phyloP scores from a whole-genome alignment of 352 stramenopile species.

The Pelagophyceae sp. region DNA sequence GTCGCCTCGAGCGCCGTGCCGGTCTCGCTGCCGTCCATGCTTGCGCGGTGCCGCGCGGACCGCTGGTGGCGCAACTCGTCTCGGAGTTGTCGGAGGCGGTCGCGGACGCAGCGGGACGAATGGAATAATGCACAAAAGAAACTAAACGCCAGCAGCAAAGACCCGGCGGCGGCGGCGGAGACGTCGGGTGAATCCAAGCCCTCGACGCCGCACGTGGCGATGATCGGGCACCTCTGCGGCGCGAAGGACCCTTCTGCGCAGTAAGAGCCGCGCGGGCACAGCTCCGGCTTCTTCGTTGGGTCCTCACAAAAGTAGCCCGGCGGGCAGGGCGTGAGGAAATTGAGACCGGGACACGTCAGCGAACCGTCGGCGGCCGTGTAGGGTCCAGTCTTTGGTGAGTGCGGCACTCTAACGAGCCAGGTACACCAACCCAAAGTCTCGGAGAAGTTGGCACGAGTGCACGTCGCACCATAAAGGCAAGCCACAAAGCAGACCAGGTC shows the following conservation, averaged over 20 bases:
- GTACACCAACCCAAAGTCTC: neutral
- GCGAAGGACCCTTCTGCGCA: slow-evolving; percentile 9
- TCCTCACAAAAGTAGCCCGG: neutral
- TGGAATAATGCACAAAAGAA: neutral
- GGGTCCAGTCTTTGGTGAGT: neutral
- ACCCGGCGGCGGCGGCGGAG: neutral
- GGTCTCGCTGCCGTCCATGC: neutral
- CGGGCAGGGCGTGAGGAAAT: neutral
- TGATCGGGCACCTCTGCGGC: neutral
- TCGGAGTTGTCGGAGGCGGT: neutral
- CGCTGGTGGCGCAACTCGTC: neutral
- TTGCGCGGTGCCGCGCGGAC: neutral
- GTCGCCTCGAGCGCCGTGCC: too few relatives aligned
- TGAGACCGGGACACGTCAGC: neutral
- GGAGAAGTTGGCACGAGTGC: neutral
- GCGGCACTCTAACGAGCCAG: neutral
- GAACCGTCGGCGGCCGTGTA: neutral
- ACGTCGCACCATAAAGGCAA: slow-evolving; percentile 4
- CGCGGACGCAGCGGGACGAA: neutral
- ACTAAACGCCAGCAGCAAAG: neutral
- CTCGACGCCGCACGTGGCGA: neutral
- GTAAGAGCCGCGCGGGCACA: neutral
- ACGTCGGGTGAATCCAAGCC: neutral
- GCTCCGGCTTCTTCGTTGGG: neutral
- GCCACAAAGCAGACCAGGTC: slow-evolving; percentile 5